Evolutionary conservation across 495 filamentous ascomycete species (phyloP).

Genomic region (Glutinoglossum americanum): DNA sequence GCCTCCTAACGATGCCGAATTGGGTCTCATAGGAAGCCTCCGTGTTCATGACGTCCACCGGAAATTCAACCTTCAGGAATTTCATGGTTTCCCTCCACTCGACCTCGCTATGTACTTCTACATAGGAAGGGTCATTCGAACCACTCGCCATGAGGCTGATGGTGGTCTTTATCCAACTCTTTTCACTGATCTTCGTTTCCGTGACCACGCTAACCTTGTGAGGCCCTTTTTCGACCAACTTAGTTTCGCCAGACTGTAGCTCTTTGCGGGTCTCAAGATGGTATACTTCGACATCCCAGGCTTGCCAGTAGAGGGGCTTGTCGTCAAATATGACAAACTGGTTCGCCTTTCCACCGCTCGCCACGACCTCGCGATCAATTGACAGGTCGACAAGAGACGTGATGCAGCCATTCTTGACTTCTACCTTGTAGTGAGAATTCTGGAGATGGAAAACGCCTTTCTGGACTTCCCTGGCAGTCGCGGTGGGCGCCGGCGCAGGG

Average conservation of each 20-base stretch:
- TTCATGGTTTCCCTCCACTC: conserved; percentile 93
- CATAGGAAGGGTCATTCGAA: conserved; percentile 38
- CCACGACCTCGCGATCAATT: conserved; percentile 52
- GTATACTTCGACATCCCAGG: conserved; percentile 96
- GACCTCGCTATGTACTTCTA: conserved; percentile 65
- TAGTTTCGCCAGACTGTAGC: conserved; percentile 39
- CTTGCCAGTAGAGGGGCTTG: conserved; percentile 96
- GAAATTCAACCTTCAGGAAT: conserved; percentile 97
- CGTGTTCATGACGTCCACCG: conserved; percentile 75
- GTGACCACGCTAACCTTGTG: conserved; percentile 62
- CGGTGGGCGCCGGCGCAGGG: conserved; percentile 18
- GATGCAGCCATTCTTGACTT: conserved; percentile 52
- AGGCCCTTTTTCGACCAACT: conserved; percentile 45
- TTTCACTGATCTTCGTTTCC: conserved; percentile 64
- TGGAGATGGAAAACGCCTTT: conserved; percentile 55
- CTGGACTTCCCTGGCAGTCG: conserved; percentile 39
- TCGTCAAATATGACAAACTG: conserved; percentile 94
- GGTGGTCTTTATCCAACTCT: conserved; percentile 71
- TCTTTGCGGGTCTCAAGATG: conserved; percentile 74
- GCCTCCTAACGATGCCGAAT: conserved; percentile 68
- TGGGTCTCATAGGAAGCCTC: conserved; percentile 94
- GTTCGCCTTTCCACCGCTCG: conserved; percentile 61
- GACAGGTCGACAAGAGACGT: conserved; percentile 59
- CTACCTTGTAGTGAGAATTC: conserved; percentile 51
- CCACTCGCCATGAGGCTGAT: conserved; percentile 52